phyloP scores from a whole-genome alignment of 257 asterid genomes.

The Prunella vulgaris region DNA sequence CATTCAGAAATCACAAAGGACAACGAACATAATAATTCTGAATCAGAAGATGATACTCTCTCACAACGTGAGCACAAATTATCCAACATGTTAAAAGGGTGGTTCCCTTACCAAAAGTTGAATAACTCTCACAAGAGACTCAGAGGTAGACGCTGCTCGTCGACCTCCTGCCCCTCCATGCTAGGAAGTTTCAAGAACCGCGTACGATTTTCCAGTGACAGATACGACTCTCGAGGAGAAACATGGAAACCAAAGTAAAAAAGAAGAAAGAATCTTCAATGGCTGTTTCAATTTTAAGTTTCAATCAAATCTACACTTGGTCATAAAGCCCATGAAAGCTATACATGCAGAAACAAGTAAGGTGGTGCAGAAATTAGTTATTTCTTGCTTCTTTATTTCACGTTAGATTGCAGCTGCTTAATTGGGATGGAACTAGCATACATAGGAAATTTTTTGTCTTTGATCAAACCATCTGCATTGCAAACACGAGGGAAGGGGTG shows the following conservation, averaged over 20 bases:
- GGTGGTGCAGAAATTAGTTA: conserved; percentile 9
- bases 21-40: conserved; percentile 21
- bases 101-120: conserved; percentile 53
- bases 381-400: conserved; percentile 15
- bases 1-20: conserved; percentile 20
- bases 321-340: conserved; percentile 7
- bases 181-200: conserved; percentile 36
- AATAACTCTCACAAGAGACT: conserved; percentile 20
- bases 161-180: conserved; percentile 23
- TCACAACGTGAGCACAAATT: conserved; percentile 32
- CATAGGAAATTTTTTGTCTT: conserved; percentile 17
- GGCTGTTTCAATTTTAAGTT: neutral
- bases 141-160: conserved; percentile 28
- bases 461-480: neutral
- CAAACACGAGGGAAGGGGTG: neutral
- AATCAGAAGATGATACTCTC: conserved; percentile 18
- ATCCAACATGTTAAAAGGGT: conserved; percentile 40
- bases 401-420: neutral
- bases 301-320: conserved; percentile 7
- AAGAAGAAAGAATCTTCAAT: neutral
- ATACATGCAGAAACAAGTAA: conserved; percentile 15
- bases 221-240: conserved; percentile 21
- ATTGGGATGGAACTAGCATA: neutral
- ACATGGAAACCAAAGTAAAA: conserved; percentile 30
- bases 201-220: conserved; percentile 22